Conservation (phyloP, 139 green algal genomes). For the Nannochloris sp. region DNA sequence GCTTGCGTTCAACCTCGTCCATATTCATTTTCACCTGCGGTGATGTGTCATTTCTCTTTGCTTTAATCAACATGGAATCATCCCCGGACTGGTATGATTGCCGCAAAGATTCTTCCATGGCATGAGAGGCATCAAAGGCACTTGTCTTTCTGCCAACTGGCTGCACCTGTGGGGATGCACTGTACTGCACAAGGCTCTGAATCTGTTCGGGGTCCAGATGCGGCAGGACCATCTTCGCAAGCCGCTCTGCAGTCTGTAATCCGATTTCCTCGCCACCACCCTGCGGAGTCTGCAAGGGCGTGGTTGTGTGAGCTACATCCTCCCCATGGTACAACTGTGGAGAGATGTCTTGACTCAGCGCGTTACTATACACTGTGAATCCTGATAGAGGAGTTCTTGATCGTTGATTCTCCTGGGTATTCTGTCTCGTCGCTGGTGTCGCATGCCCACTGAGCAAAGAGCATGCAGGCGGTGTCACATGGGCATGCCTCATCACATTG, state of each 20-base stretch:
- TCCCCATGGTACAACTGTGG: not conserved
- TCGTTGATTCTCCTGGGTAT: not conserved
- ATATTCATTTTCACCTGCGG: not conserved
- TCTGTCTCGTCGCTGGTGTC: not conserved
- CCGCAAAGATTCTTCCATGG: too few species aligned
- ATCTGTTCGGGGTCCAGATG: not conserved
- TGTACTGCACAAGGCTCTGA: not conserved
- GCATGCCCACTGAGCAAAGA: not conserved
- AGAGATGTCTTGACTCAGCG: constrained; percentile 6
- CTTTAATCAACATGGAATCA: too few species aligned
- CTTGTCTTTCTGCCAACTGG: not conserved
- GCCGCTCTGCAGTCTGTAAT: not conserved
- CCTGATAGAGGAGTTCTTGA: constrained; percentile 13
- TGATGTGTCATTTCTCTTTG: not conserved
- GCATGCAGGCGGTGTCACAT: not conserved
- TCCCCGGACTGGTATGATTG: too few species aligned
- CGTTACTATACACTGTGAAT: constrained; percentile 33
- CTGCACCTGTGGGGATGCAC: not conserved
- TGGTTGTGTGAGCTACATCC: too few species aligned
- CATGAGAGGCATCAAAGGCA: too few species aligned
- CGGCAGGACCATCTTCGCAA: not conserved
- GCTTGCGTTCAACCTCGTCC: not conserved
- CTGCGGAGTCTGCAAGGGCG: too few species aligned
- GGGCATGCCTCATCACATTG: not conserved
- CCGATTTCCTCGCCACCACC: not conserved